A percentile compares a stretch with the other conserved stretches of the same genome.
Evolutionary conservation across 148 eudicot species (phyloP).

Genomic region (Cornus florida): DNA sequence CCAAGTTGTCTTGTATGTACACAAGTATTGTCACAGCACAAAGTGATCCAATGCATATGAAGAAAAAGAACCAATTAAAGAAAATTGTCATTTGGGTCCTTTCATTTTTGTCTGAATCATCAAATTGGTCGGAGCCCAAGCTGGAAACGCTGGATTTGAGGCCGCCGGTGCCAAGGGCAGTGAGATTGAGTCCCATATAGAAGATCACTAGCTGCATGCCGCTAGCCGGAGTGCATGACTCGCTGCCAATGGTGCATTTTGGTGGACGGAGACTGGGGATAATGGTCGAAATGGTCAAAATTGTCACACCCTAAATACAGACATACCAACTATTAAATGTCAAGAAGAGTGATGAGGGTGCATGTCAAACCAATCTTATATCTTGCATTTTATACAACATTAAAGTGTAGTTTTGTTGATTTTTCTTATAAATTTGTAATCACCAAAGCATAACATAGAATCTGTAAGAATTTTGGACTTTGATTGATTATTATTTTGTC

Average conservation of each 20-base stretch:
- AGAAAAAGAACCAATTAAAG: slow-evolving; percentile 83
- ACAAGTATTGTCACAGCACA: slow-evolving; percentile 74
- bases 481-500: too few species aligned
- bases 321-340: neutral
- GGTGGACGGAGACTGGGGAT: slow-evolving; percentile 70
- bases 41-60: slow-evolving; percentile 72
- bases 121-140: slow-evolving; percentile 88
- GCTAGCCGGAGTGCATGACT: slow-evolving; percentile 50
- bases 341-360: neutral
- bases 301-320: slow-evolving; percentile 60
- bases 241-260: slow-evolving; percentile 38
- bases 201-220: slow-evolving; percentile 55
- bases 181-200: slow-evolving; percentile 68
- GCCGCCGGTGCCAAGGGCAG: slow-evolving; percentile 91
- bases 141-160: slow-evolving; percentile 90
- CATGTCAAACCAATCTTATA: too few species aligned
- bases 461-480: too few species aligned
- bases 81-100: slow-evolving; percentile 51
- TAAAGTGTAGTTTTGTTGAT: too few species aligned
- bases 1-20: slow-evolving; percentile 72
- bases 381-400: too few species aligned
- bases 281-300: slow-evolving; percentile 64
- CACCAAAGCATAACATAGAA: too few species aligned
- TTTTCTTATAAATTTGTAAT: too few species aligned
- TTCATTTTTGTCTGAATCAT: slow-evolving; percentile 62